These are phyloP conservation scores for Pythium phragmiticola DNA, from an alignment of 352 stramenopile genomes.

Conservation along the genomic window DNA sequence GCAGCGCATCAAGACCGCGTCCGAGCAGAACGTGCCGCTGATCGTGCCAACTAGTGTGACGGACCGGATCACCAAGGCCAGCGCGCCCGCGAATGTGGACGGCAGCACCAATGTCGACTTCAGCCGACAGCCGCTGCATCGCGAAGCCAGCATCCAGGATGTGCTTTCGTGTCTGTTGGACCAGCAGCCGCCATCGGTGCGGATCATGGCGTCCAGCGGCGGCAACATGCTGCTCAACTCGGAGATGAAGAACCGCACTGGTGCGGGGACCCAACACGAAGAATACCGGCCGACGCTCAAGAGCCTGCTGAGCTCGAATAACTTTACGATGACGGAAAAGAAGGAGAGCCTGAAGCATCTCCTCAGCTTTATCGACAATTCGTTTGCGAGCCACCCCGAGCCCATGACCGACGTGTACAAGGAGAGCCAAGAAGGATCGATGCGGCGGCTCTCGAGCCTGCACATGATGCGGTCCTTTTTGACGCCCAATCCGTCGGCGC, in stretches of 20 bases:
- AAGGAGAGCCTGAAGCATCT: conserved; percentile 82
- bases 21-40: conserved; percentile 40
- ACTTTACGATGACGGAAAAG: conserved; percentile 85
- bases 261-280: conserved; percentile 31
- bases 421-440: conserved; percentile 63
- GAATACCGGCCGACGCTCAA: conserved; percentile 64
- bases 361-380: conserved; percentile 84
- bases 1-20: conserved; percentile 48
- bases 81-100: neutral
- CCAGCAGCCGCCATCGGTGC: conserved; percentile 52
- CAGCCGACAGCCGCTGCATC: conserved; percentile 50
- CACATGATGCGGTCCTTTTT: conserved; percentile 84
- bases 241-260: conserved; percentile 44
- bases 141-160: conserved; percentile 76
- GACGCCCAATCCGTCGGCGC: conserved; percentile 30
- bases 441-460: conserved; percentile 73
- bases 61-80: conserved; percentile 26
- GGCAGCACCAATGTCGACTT: conserved; percentile 33
- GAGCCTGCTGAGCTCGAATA: conserved; percentile 76
- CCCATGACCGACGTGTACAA: conserved; percentile 82
- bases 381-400: conserved; percentile 72
- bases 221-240: conserved; percentile 58
- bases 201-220: conserved; percentile 46
- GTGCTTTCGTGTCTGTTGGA: conserved; percentile 74
- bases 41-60: conserved; percentile 14